Percentiles rank a stretch among this genome's conserved stretches.
Evolutionary conservation across 768 basidiomycete species (phyloP).

Genomic region (Cyclocybe aegerita): DNA sequence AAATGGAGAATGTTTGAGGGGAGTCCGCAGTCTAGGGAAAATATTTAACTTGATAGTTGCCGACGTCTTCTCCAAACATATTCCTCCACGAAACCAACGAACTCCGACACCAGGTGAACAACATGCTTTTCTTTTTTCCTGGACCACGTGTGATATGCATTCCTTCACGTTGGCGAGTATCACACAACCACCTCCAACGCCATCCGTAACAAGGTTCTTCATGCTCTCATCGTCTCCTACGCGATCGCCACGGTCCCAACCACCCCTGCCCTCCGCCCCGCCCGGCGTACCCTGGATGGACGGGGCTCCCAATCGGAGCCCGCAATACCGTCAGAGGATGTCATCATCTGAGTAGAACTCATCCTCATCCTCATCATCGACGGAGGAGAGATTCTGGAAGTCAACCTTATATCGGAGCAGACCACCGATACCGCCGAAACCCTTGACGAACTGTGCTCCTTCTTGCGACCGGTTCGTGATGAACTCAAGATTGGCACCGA

Average conservation of each 20-base stretch:
- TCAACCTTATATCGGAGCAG: slow-evolving; percentile 97
- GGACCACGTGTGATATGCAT: too few relatives aligned
- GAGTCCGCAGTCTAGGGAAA: too few relatives aligned
- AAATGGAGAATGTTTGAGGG: too few relatives aligned
- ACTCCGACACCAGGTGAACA: too few relatives aligned
- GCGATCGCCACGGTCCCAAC: slow-evolving; percentile 4
- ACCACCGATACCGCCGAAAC: slow-evolving; percentile 97
- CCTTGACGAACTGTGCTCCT: slow-evolving; percentile 97
- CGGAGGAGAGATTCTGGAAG: slow-evolving; percentile 72
- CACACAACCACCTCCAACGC: too few relatives aligned
- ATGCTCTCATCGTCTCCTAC: neutral
- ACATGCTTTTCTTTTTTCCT: too few relatives aligned
- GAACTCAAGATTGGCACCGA: slow-evolving; percentile 94
- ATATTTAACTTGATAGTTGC: too few relatives aligned
- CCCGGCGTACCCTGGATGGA: slow-evolving; percentile 64
- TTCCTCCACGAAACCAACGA: too few relatives aligned
- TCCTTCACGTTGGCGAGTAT: too few relatives aligned
- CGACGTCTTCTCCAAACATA: too few relatives aligned
- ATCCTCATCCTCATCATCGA: slow-evolving; percentile 87
- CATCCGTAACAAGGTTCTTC: too few relatives aligned
- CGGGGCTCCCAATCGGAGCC: slow-evolving; percentile 80
- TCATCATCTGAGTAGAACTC: slow-evolving; percentile 81
- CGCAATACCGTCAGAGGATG: slow-evolving; percentile 82
- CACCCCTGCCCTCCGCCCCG: slow-evolving; percentile 51
- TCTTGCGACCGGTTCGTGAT: slow-evolving; percentile 96